Percentiles rank a stretch among this genome's conserved stretches.
Evolutionary conservation across 2,329 filamentous ascomycete species (phyloP).

Genomic region (Trichothecium roseum): DNA sequence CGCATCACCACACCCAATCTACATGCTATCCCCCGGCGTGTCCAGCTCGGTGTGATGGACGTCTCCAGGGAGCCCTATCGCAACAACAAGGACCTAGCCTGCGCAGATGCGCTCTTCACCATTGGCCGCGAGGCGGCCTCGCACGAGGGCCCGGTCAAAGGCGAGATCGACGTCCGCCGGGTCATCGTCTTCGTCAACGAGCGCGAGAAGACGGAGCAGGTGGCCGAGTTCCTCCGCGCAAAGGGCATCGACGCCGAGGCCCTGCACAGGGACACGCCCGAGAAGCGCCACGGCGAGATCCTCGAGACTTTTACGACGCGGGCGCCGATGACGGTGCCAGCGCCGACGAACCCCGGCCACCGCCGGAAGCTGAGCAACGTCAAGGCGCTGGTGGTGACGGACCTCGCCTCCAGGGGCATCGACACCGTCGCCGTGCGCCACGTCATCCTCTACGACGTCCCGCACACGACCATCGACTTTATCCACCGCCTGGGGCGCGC

Average conservation of each 20-base stretch:
- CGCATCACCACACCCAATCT: conserved; percentile 91
- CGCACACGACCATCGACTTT: conserved; percentile 94
- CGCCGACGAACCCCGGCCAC: conserved; percentile 19
- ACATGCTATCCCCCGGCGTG: conserved; percentile 87
- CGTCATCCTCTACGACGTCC: conserved; percentile 94
- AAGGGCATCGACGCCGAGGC: conserved; percentile 87
- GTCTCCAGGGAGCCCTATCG: conserved; percentile 86
- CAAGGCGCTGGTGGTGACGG: conserved; percentile 88
- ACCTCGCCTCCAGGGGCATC: conserved; percentile 84
- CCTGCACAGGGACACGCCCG: conserved; percentile 73
- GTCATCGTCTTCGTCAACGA: conserved; percentile 97
- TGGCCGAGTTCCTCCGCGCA: conserved; percentile 65
- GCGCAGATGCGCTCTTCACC: conserved; percentile 88
- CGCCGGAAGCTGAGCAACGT: conserved; percentile 57
- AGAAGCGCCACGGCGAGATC: conserved; percentile 67
- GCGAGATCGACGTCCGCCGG: conserved; percentile 60
- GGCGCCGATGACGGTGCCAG: conserved; percentile 26
- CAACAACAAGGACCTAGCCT: conserved; percentile 86
- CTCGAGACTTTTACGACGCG: conserved; percentile 61
- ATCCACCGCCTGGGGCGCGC: conserved; percentile 90
- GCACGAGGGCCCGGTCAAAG: conserved; percentile 45
- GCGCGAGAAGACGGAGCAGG: conserved; percentile 73
- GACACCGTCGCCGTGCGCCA: conserved; percentile 86
- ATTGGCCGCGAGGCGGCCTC: conserved; percentile 67
- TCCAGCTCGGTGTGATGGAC: conserved; percentile 89